phyloP scores from a whole-genome alignment of 345 rosid genomes.

The Brassica juncea region DNA sequence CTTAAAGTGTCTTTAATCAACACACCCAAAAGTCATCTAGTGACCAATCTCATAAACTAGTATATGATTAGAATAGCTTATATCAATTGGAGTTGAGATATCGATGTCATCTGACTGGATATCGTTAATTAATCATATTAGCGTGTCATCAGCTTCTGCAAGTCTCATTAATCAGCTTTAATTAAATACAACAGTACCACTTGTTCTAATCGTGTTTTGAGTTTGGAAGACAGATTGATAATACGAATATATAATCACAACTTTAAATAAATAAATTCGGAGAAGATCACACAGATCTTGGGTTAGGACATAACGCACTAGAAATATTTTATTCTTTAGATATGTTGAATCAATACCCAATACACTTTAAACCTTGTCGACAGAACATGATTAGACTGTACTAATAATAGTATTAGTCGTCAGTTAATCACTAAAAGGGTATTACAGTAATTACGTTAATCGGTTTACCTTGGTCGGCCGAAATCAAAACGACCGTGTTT shows the following conservation, averaged over 20 bases:
- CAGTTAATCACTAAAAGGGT: slow-evolving; percentile 22
- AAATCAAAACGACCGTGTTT: slow-evolving; percentile 19
- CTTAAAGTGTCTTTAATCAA: slow-evolving; percentile 9
- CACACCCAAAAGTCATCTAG: slow-evolving; percentile 31
- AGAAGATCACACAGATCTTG: slow-evolving; percentile 23
- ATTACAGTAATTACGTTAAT: neutral
- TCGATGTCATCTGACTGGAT: slow-evolving; percentile 38
- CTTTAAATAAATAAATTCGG: neutral
- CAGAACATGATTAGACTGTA: slow-evolving; percentile 21
- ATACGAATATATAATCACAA: neutral
- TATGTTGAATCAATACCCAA: slow-evolving; percentile 2
- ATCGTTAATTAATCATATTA: slow-evolving; percentile 15
- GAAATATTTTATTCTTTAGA: neutral
- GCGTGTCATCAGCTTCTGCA: slow-evolving; percentile 3
- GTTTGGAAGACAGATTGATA: slow-evolving; percentile 24
- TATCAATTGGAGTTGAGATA: slow-evolving; percentile 27
- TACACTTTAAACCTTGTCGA: neutral
- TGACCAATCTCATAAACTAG: neutral
- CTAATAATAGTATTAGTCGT: neutral
- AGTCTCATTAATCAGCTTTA: slow-evolving; percentile 13
- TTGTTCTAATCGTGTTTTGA: slow-evolving; percentile 15
- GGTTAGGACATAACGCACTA: neutral
- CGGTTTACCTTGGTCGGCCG: slow-evolving; percentile 34
- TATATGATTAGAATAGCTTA: neutral
- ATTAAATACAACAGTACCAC: slow-evolving; percentile 1